Percentiles rank a stretch among this genome's conserved stretches.
phyloP scores from a whole-genome alignment of 1,139 yeast genomes.

The Geotrichum phurueaensis region DNA sequence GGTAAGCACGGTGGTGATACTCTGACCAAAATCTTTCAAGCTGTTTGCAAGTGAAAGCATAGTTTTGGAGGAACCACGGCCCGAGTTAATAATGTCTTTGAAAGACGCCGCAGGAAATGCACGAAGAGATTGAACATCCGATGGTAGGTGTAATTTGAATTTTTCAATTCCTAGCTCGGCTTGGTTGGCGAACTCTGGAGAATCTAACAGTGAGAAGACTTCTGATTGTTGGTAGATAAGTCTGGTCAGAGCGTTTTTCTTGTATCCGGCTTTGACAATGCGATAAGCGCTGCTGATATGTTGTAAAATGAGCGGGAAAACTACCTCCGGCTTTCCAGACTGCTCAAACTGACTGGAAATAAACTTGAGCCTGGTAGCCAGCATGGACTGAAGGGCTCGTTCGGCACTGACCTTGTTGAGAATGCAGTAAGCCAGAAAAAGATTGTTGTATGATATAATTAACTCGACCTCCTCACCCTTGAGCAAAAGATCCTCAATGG shows the following conservation, averaged over 20 bases:
- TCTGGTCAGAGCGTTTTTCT: constrained; percentile 23
- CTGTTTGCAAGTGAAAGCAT: constrained; percentile 13
- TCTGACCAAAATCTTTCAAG: constrained; percentile 17
- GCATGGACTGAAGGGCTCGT: constrained; percentile 16
- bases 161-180: constrained; percentile 50
- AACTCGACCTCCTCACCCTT: constrained; percentile 16
- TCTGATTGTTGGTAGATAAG: constrained; percentile 23
- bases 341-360: constrained; percentile 3
- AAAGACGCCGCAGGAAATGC: constrained; percentile 23
- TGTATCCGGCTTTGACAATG: constrained; percentile 22
- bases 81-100: constrained; percentile 9
- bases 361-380: constrained; percentile 12
- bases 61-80: constrained; percentile 17
- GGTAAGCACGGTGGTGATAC: constrained; percentile 14
- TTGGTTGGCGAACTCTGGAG: constrained; percentile 24
- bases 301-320: constrained; percentile 16
- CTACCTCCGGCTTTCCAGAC: background rate
- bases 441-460: constrained; percentile 13
- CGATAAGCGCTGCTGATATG: constrained; percentile 23
- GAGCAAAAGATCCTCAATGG: constrained; percentile 13
- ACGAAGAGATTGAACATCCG: constrained; percentile 68
- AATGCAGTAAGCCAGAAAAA: constrained; percentile 25
- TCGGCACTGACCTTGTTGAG: constrained; percentile 16
- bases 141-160: constrained; percentile 73
- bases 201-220: constrained; percentile 24